Evolutionary conservation across 176 grass and related monocot genomes (phyloP).

Genomic region (Typha latifolia): DNA sequence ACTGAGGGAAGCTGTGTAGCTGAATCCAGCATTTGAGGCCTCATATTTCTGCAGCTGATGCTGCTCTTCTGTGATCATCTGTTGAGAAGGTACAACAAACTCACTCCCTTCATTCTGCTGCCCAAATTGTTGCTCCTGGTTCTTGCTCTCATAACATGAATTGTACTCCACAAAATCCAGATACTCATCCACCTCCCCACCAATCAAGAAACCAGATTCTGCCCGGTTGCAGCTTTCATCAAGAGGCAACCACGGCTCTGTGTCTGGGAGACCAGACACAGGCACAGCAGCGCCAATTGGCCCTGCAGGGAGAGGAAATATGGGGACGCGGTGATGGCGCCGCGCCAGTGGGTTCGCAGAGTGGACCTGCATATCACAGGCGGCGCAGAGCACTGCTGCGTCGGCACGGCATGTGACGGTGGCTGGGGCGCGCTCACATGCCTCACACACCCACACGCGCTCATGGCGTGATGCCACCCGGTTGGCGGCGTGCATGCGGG

Average conservation of each 20-base stretch:
- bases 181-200: constrained; percentile 48
- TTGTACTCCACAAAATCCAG: constrained; percentile 53
- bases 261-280: background rate
- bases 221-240: constrained; percentile 4
- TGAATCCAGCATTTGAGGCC: constrained; percentile 22
- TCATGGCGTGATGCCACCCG: constrained; percentile 58
- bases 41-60: constrained; percentile 13
- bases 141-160: constrained; percentile 37
- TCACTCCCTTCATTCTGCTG: constrained; percentile 34
- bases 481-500: constrained; percentile 46
- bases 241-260: constrained; percentile 34
- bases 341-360: constrained; percentile 53
- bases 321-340: constrained; percentile 43
- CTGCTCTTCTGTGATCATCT: background rate
- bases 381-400: constrained; percentile 27
- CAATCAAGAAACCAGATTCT: constrained; percentile 9
- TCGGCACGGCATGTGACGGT: constrained; percentile 41
- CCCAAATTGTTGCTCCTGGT: constrained; percentile 15
- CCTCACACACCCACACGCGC: constrained; percentile 54
- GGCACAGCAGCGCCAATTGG: background rate
- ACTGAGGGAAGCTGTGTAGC: constrained; percentile 40
- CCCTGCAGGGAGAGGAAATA: constrained; percentile 24
- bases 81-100: constrained; percentile 42
- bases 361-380: constrained; percentile 59
- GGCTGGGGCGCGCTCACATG: constrained; percentile 36